phyloP scores from a whole-genome alignment of 768 basidiomycete genomes.

The Cubamyces sp. region DNA sequence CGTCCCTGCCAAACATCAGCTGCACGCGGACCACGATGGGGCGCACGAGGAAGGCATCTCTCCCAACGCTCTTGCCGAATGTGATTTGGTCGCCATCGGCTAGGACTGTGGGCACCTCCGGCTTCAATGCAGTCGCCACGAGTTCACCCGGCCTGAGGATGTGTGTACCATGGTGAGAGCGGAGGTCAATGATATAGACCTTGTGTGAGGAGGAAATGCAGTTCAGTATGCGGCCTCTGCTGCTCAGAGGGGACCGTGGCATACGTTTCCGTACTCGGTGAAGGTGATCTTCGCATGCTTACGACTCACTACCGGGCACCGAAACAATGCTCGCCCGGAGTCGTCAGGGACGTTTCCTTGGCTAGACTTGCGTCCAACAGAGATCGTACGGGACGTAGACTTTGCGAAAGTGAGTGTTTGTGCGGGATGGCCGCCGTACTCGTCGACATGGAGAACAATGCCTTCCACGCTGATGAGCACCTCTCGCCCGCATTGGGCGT shows the following conservation, averaged over 20 bases:
- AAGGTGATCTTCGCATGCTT: slow-evolving; percentile 79
- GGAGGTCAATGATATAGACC: slow-evolving; percentile 72
- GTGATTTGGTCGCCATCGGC: slow-evolving; percentile 72
- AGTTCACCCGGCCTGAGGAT: slow-evolving; percentile 57
- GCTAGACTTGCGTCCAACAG: slow-evolving; percentile 70
- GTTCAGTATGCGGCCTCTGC: slow-evolving; percentile 26
- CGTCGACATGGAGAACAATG: slow-evolving; percentile 61
- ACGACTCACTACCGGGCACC: slow-evolving; percentile 80
- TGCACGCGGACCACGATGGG: slow-evolving; percentile 67
- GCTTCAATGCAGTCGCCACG: slow-evolving; percentile 49
- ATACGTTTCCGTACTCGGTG: slow-evolving; percentile 70
- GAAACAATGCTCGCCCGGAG: slow-evolving; percentile 58
- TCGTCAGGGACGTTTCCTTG: slow-evolving; percentile 46
- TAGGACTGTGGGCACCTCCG: slow-evolving; percentile 61
- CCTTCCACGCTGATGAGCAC: slow-evolving; percentile 43
- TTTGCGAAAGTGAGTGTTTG: slow-evolving; percentile 58
- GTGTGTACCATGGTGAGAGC: slow-evolving; percentile 80
- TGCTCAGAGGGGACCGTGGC: slow-evolving; percentile 23
- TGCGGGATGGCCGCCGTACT: slow-evolving; percentile 47
- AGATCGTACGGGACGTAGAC: slow-evolving; percentile 51
- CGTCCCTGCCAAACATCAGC: slow-evolving; percentile 44
- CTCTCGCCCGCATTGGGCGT: slow-evolving; percentile 4
- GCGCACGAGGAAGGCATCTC: slow-evolving; percentile 59
- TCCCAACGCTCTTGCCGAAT: slow-evolving; percentile 77
- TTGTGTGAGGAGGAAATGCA: slow-evolving; percentile 34